A percentile compares a stretch with the other conserved stretches of the same genome.
These are phyloP conservation scores for Stemphylium vesicarium DNA, from an alignment of 2,329 filamentous ascomycete genomes.

Conservation along the genomic window DNA sequence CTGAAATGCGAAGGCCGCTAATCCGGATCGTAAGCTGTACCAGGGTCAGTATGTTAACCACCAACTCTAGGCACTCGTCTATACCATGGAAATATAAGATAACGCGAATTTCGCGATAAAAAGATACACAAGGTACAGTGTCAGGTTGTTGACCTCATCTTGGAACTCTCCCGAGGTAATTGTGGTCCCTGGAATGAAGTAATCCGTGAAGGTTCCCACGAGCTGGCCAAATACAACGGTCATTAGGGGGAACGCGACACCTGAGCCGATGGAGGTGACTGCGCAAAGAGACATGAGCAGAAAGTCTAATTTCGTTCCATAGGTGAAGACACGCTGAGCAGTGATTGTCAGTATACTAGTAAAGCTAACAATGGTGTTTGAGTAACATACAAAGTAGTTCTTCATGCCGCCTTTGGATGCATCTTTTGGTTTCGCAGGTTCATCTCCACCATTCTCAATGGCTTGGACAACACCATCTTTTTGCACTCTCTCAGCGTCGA, in stretches of 20 bases:
- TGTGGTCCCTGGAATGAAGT: slow-evolving; percentile 55
- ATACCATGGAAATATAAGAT: slow-evolving; percentile 44
- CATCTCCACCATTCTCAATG: slow-evolving; percentile 8
- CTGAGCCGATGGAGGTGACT: slow-evolving; percentile 44
- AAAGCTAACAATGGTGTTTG: slow-evolving; percentile 5
- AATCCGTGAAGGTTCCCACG: slow-evolving; percentile 63
- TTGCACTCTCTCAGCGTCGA: neutral
- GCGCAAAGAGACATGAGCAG: slow-evolving; percentile 34
- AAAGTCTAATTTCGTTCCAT: slow-evolving; percentile 42
- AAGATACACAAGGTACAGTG: slow-evolving; percentile 42
- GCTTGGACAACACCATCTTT: slow-evolving; percentile 3
- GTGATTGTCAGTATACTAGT: slow-evolving; percentile 2
- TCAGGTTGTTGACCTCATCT: slow-evolving; percentile 51
- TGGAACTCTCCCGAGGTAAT: slow-evolving; percentile 58
- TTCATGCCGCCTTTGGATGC: slow-evolving; percentile 26
- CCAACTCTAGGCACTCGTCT: neutral
- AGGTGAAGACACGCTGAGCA: slow-evolving; percentile 42
- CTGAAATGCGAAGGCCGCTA: slow-evolving; percentile 58
- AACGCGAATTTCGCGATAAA: slow-evolving; percentile 47
- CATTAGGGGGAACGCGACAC: slow-evolving; percentile 60
- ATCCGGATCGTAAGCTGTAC: slow-evolving; percentile 56
- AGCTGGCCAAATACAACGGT: slow-evolving; percentile 62
- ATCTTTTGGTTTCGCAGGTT: slow-evolving; percentile 22
- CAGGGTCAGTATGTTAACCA: neutral
- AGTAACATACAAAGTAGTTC: slow-evolving; percentile 41